Percentiles rank a stretch among this genome's conserved stretches.
phyloP scores from a whole-genome alignment of 2,329 filamentous ascomycete genomes.

The Cadophora luteo-olivacea region DNA sequence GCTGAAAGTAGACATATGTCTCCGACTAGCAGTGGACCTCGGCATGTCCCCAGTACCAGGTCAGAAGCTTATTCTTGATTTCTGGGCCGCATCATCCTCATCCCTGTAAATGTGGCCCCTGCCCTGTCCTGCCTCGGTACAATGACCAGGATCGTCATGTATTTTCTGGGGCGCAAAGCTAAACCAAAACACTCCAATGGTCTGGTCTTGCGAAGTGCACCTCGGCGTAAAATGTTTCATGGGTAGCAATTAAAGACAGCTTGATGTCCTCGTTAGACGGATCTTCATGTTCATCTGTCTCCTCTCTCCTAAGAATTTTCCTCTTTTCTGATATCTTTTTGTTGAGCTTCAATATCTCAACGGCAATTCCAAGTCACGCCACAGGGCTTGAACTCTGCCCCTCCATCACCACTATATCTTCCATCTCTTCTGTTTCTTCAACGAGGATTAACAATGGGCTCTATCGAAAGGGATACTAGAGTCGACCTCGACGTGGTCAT shows the following conservation, averaged over 20 bases:
- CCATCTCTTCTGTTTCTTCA: not conserved
- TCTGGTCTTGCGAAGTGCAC: constrained; percentile 12
- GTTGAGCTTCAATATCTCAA: constrained; percentile 9
- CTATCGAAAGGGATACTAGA: constrained; percentile 8
- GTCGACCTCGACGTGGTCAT: constrained; percentile 61
- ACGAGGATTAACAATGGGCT: constrained; percentile 20
- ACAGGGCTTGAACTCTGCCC: not conserved
- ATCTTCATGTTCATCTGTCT: not conserved
- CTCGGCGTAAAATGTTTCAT: constrained; percentile 11
- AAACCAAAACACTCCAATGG: constrained; percentile 4
- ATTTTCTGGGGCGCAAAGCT: not conserved
- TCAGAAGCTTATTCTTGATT: constrained; percentile 4
- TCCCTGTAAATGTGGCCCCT: not conserved
- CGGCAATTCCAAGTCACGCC: too few relatives aligned
- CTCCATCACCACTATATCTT: not conserved
- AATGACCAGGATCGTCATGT: constrained; percentile 5
- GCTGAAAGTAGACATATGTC: not conserved
- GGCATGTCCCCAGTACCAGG: not conserved
- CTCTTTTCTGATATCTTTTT: not conserved
- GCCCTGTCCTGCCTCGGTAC: constrained; percentile 8
- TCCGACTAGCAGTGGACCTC: not conserved
- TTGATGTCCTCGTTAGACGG: not conserved
- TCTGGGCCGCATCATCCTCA: not conserved
- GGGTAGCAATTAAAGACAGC: not conserved
- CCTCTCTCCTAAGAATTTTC: not conserved